These are phyloP conservation scores for Mytilinidion resinicola DNA, from an alignment of 495 filamentous ascomycete genomes.

Conservation along the genomic window DNA sequence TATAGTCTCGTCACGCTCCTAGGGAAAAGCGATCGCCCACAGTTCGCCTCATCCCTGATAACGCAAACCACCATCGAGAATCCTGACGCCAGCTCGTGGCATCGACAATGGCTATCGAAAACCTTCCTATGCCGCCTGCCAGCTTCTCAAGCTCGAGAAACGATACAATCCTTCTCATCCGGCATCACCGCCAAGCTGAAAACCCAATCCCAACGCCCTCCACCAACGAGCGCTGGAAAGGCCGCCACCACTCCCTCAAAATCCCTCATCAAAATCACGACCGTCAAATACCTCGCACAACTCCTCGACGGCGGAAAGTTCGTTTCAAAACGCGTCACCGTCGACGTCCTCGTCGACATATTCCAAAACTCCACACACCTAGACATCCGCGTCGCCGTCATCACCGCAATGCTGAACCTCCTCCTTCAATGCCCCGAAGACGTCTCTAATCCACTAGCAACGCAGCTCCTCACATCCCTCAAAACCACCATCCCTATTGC, in stretches of 20 bases:
- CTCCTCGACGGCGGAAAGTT: conserved; percentile 34
- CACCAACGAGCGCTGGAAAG: conserved; percentile 7
- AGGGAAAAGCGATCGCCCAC: conserved; percentile 27
- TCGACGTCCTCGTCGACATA: conserved; percentile 29
- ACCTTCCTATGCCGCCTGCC: conserved; percentile 29
- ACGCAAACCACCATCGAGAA: conserved; percentile 33
- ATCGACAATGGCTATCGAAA: conserved; percentile 30
- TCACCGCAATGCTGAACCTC: conserved; percentile 33
- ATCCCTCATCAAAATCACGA: conserved; percentile 36
- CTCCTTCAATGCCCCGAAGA: conserved; percentile 16
- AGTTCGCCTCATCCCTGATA: conserved; percentile 26
- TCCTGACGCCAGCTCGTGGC: conserved; percentile 38
- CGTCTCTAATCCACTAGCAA: conserved; percentile 1
- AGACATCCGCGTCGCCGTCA: conserved; percentile 33
- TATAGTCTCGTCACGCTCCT: conserved; percentile 27
- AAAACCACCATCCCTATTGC: conserved; percentile 33
- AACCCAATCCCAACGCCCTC: conserved; percentile 22
- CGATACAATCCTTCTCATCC: conserved; percentile 31
- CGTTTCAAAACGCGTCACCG: conserved; percentile 27
- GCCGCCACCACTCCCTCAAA: conserved; percentile 12
- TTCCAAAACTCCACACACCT: conserved; percentile 31
- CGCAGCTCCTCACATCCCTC: conserved; percentile 29
- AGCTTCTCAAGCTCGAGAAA: conserved; percentile 23
- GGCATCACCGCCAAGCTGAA: conserved; percentile 34
- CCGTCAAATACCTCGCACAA: conserved; percentile 39